Conservation (phyloP, 1,284 basidiomycete genomes). For the Melampsora americana region DNA sequence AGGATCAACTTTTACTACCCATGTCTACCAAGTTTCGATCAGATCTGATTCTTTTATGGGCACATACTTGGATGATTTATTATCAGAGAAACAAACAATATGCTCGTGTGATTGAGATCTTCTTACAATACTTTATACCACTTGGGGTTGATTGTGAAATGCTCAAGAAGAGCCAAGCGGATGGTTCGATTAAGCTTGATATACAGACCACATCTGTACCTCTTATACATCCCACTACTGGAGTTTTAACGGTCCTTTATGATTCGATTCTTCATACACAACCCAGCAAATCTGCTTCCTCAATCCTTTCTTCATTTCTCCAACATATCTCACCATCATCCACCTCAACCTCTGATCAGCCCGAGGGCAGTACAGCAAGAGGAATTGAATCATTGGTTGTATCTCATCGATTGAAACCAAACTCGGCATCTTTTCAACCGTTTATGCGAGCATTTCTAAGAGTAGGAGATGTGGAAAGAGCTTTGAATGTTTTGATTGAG, state of each 20-base stretch:
- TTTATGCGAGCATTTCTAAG: constrained; percentile 32
- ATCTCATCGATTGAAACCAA: constrained; percentile 18
- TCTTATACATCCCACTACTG: constrained; percentile 40
- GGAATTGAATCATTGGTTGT: background rate
- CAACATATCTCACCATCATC: constrained; percentile 15
- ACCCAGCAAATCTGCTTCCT: constrained; percentile 15
- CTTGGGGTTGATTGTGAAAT: constrained; percentile 36
- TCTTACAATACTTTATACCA: constrained; percentile 41
- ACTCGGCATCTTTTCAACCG: constrained; percentile 37
- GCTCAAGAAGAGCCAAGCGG: background rate
- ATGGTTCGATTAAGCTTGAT: background rate
- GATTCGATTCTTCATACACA: constrained; percentile 32
- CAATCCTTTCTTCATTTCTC: constrained; percentile 30
- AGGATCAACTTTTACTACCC: background rate
- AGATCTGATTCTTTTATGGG: constrained; percentile 38
- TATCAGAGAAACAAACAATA: constrained; percentile 39
- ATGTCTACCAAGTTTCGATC: constrained; percentile 14
- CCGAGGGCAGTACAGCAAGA: background rate
- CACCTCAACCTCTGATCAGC: background rate
- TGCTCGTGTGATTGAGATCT: constrained; percentile 32
- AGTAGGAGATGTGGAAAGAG: constrained; percentile 32
- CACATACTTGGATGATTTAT: constrained; percentile 44
- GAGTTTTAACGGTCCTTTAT: constrained; percentile 40
- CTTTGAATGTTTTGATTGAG: constrained; percentile 29
- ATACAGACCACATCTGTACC: constrained; percentile 5